phyloP scores from a whole-genome alignment of 306 rosid species.

The Cucumis melo region DNA sequence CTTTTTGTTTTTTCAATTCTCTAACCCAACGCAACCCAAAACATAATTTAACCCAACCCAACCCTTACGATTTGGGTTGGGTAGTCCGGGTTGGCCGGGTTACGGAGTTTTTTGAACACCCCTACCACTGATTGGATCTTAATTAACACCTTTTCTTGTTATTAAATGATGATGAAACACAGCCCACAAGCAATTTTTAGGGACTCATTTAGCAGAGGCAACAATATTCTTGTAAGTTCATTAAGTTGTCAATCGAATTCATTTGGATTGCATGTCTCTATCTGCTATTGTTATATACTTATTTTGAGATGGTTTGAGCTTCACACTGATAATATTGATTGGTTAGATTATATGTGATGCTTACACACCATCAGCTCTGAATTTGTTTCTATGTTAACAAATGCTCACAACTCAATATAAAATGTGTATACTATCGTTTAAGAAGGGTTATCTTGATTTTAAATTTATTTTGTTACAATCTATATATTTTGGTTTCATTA shows the following conservation, averaged over 20 bases:
- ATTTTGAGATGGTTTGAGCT: background rate
- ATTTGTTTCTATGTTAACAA: too few relatives aligned
- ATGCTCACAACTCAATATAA: too few relatives aligned
- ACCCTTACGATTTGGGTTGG: too few relatives aligned
- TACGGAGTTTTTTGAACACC: too few relatives aligned
- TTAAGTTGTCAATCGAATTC: background rate
- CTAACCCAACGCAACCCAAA: too few relatives aligned
- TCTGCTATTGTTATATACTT: background rate
- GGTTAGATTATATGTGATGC: slow-evolving; percentile 33
- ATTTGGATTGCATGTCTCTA: background rate
- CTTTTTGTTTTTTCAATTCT: too few relatives aligned
- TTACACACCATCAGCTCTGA: slow-evolving; percentile 15
- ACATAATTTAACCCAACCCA: too few relatives aligned
- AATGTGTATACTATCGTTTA: too few relatives aligned
- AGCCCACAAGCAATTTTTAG: slow-evolving; percentile 87
- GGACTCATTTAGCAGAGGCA: slow-evolving; percentile 84
- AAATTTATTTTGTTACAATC: too few relatives aligned
- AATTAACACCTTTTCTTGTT: background rate
- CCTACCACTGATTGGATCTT: background rate
- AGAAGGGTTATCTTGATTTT: too few relatives aligned
- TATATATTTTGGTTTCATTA: too few relatives aligned
- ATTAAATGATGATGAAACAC: background rate
- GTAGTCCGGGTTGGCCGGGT: too few relatives aligned
- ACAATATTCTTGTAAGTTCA: slow-evolving; percentile 46
- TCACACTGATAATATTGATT: background rate